Evolutionary conservation across 2,329 filamentous ascomycete species (phyloP), one percentile per base, ranked within the genome.

Genomic region (Fonsecaea multimorphosa): DNA sequence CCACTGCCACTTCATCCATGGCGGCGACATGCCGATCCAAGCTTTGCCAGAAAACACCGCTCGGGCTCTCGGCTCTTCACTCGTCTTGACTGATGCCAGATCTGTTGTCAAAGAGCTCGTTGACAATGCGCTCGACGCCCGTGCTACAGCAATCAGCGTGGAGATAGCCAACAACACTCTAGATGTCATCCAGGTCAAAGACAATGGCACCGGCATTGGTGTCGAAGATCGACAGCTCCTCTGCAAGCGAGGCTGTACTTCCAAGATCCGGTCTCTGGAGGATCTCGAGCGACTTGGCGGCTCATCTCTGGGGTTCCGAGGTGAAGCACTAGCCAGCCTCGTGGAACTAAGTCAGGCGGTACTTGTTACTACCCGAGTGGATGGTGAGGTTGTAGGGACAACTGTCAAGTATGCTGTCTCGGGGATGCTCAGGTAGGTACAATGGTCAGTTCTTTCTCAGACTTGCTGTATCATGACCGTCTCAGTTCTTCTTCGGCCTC

Each of bases 101-200:
- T 85, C 85, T 2, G 80, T 86, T 9, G 82, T 87, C 62, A 89
- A 89, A 73, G 88, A 90, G 73, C 83, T 90, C 44, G 75, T 90
- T 44, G 88, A 90, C 67, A 90, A 90, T 74, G 82, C 87, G n/a
- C 79, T 90, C 11, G 88, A 90, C 76, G 87, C 87, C 4, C 79
- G 81, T 53, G 85, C 87, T 0, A 84, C 84, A 2, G 82, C 82
- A 1, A 78, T 90, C 40, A 78, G 81, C 9, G 76, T 90, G 38
- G 86, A 89, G 66, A 81, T 89, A 6, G 82, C 84, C 12, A 72
- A 77, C 54, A 88, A 89, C 70, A 84, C 85, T 0, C 74, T 90
- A 58, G 86, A 88, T 71, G 72, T 82, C n/a, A 84, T 90, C 32
- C 86, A 88, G 69, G 82, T 89, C 52, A 85, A 82, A 62, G 86